Conservation (phyloP, 176 grass and related monocot genomes). For the Cenchrus fungigraminus region DNA sequence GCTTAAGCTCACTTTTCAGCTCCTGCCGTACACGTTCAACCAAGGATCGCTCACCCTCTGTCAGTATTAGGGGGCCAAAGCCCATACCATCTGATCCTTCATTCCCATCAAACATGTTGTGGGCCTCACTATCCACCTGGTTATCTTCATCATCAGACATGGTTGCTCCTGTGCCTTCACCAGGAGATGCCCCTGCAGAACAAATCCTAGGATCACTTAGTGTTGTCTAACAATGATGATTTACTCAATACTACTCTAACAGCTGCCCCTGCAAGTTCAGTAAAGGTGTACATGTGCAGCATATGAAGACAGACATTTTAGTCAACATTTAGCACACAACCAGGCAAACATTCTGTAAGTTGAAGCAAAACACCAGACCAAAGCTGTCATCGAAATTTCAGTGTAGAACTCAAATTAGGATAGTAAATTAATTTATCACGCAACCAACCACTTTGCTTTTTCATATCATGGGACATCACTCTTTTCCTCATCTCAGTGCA, state of each 20-base stretch:
- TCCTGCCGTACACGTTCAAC: conserved; percentile 92
- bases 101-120: conserved; percentile 72
- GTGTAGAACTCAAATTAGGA: conserved; percentile 7
- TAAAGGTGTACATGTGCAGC: neutral
- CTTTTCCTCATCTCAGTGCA: neutral
- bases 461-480: neutral
- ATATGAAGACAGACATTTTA: neutral
- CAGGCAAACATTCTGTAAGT: neutral
- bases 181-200: conserved; percentile 87
- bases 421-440: neutral
- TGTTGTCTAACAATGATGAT: neutral
- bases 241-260: neutral
- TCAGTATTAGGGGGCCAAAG: conserved; percentile 88
- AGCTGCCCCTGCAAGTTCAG: neutral
- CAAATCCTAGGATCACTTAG: conserved; percentile 28
- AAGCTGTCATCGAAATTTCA: neutral
- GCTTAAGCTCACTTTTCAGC: conserved; percentile 91
- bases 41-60: conserved; percentile 92
- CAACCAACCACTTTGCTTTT: neutral
- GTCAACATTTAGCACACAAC: neutral
- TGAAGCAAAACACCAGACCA: neutral
- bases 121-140: conserved; percentile 75
- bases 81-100: conserved; percentile 86
- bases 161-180: conserved; percentile 91
- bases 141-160: conserved; percentile 99